A percentile compares a stretch with the other conserved stretches of the same genome.
These are phyloP conservation scores for Cladosporium sp. DNA, from an alignment of 2,329 filamentous ascomycete genomes.

Conservation along the genomic window DNA sequence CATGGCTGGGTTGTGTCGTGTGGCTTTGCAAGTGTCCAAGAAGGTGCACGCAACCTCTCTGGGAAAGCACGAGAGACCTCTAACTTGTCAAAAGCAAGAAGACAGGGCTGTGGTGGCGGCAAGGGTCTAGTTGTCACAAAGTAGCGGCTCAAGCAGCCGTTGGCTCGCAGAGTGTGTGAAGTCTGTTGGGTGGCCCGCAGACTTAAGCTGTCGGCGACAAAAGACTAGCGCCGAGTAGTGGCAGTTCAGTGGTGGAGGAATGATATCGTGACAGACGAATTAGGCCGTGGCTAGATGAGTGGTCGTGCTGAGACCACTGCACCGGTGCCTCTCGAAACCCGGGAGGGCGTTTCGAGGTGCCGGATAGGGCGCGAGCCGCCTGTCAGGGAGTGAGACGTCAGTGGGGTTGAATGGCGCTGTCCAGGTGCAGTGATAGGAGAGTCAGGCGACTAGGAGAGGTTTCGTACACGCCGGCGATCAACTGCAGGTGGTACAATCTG, in stretches of 20 bases:
- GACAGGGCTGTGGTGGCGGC: slow-evolving; percentile 1
- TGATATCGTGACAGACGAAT: slow-evolving; percentile 15
- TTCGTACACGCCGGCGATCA: slow-evolving; percentile 1
- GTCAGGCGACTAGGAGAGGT: slow-evolving; percentile 5
- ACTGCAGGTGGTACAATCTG: slow-evolving; percentile 11
- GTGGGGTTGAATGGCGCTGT: slow-evolving; percentile 15
- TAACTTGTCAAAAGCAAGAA: slow-evolving; percentile 1
- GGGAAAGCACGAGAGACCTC: not conserved
- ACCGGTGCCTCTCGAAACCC: slow-evolving; percentile 17
- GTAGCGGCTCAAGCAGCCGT: slow-evolving; percentile 10
- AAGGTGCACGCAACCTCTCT: no score
- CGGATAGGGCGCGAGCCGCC: slow-evolving; percentile 22
- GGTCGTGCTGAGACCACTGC: slow-evolving; percentile 18
- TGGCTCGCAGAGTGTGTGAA: not conserved
- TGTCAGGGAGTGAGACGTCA: slow-evolving; percentile 17
- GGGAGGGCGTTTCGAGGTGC: slow-evolving; percentile 15
- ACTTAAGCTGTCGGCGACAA: slow-evolving; percentile 10
- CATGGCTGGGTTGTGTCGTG: slow-evolving; percentile 16
- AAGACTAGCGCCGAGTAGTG: slow-evolving; percentile 5
- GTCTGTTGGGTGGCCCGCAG: slow-evolving; percentile 8
- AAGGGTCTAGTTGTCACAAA: slow-evolving; percentile 8
- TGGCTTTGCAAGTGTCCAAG: no score
- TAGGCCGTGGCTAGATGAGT: slow-evolving; percentile 14
- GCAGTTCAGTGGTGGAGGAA: slow-evolving; percentile 16
- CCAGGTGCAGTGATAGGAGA: slow-evolving; percentile 14